Percentiles rank a stretch among this genome's conserved stretches.
These are phyloP conservation scores for Sonneratia alba DNA, from an alignment of 345 rosid species.

Conservation along the genomic window DNA sequence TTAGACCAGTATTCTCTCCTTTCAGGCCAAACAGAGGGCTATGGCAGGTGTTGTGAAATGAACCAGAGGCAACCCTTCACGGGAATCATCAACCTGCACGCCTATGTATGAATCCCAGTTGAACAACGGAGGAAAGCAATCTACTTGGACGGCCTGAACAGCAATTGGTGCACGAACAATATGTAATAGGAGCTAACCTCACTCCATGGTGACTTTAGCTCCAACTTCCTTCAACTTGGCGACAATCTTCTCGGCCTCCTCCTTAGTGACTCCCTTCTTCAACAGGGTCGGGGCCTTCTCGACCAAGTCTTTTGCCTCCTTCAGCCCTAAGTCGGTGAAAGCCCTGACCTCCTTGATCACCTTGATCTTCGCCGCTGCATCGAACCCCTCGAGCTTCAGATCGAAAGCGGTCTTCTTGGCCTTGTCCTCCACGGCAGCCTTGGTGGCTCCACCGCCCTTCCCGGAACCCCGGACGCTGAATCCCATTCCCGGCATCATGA, in stretches of 20 bases:
- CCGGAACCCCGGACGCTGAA: constrained; percentile 36
- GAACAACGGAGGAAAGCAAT: too few relatives aligned
- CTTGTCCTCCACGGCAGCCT: constrained; percentile 38
- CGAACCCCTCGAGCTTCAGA: constrained; percentile 74
- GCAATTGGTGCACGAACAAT: not conserved
- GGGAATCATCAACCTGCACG: not conserved
- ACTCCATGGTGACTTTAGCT: constrained; percentile 78
- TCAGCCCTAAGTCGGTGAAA: constrained; percentile 73
- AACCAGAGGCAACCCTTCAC: not conserved
- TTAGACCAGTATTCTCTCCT: too few relatives aligned
- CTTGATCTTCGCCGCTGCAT: constrained; percentile 64
- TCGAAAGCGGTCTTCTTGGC: constrained; percentile 48
- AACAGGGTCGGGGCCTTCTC: constrained; percentile 77
- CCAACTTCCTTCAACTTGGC: constrained; percentile 79
- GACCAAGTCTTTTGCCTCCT: constrained; percentile 95
- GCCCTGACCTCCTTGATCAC: constrained; percentile 90
- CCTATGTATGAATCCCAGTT: not conserved
- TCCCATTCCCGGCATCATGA: constrained; percentile 92
- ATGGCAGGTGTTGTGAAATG: too few relatives aligned
- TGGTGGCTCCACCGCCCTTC: constrained; percentile 29
- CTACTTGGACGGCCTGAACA: not conserved
- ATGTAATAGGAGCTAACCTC: constrained; percentile 21
- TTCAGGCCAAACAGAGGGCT: too few relatives aligned
- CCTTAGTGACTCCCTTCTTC: constrained; percentile 87
- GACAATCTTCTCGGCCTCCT: constrained; percentile 77